phyloP scores from a whole-genome alignment of 495 filamentous ascomycete genomes.

The Daldinia vernicosa region DNA sequence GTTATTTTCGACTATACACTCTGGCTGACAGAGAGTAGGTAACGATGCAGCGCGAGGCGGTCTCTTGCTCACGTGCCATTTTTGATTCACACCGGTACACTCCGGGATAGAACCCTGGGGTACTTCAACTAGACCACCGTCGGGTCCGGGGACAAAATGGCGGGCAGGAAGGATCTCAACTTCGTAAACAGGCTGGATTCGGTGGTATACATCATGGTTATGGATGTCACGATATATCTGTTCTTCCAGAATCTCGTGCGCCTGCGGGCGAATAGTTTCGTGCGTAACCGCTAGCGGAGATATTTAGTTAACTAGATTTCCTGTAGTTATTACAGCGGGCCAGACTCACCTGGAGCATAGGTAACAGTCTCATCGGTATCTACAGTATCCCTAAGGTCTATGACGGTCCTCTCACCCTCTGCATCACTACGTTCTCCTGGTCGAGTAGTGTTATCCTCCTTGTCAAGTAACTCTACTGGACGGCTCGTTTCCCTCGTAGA shows the following conservation, averaged over 20 bases:
- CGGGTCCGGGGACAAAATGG: constrained; percentile 27
- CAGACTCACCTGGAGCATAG: constrained; percentile 43
- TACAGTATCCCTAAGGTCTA: constrained; percentile 1
- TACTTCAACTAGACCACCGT: constrained; percentile 6
- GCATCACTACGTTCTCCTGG: not conserved
- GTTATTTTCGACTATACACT: not conserved
- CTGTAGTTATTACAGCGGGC: not conserved
- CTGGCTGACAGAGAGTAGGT: not conserved
- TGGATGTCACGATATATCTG: constrained; percentile 65
- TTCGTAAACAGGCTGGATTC: constrained; percentile 62
- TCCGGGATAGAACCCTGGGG: constrained; percentile 13
- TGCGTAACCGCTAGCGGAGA: constrained; percentile 60
- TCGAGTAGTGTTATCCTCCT: not conserved
- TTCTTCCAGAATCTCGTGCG: constrained; percentile 61
- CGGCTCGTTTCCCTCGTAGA: not conserved
- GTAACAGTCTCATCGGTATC: constrained; percentile 38
- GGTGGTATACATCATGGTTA: constrained; percentile 61
- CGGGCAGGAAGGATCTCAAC: constrained; percentile 49
- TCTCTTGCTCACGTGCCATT: constrained; percentile 12
- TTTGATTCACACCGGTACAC: constrained; percentile 12
- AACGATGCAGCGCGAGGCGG: not conserved
- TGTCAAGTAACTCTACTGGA: not conserved
- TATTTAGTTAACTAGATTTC: constrained; percentile 3
- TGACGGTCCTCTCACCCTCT: not conserved
- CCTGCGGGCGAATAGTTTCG: constrained; percentile 56